These are phyloP conservation scores for Anisodus acutangulus DNA, from an alignment of 257 asterid genomes.

Conservation along the genomic window DNA sequence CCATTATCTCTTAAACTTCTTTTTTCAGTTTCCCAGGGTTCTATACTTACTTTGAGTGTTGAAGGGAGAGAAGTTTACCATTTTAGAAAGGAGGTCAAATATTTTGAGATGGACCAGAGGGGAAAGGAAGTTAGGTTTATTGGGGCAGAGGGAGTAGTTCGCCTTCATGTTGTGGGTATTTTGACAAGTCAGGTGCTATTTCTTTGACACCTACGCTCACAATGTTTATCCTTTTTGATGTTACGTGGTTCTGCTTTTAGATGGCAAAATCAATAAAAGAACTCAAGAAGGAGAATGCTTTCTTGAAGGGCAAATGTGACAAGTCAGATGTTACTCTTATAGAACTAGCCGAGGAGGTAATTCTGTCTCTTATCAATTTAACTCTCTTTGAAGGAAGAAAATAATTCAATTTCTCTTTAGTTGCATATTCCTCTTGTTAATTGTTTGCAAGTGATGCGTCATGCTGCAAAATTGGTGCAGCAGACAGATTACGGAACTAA, in stretches of 20 bases:
- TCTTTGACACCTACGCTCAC: background rate
- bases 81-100: background rate
- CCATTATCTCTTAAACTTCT: constrained; percentile 23
- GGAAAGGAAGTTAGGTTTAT: constrained; percentile 9
- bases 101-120: constrained; percentile 8
- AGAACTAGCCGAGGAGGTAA: constrained; percentile 93
- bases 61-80: background rate
- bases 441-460: background rate
- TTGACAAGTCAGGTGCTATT: background rate
- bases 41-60: background rate
- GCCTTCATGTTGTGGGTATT: constrained; percentile 24
- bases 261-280: constrained; percentile 93
- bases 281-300: constrained; percentile 82
- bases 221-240: constrained; percentile 16
- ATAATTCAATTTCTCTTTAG: background rate
- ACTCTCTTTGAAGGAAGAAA: background rate
- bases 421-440: constrained; percentile 23
- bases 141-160: background rate
- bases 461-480: background rate
- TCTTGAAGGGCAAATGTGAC: constrained; percentile 80
- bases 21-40: constrained; percentile 22
- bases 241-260: constrained; percentile 43
- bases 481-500: constrained; percentile 22
- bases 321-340: constrained; percentile 84
- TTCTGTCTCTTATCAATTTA: constrained; percentile 9